Evolutionary conservation across 768 basidiomycete genomes (phyloP).

Genomic region (Dentipellis sp.): DNA sequence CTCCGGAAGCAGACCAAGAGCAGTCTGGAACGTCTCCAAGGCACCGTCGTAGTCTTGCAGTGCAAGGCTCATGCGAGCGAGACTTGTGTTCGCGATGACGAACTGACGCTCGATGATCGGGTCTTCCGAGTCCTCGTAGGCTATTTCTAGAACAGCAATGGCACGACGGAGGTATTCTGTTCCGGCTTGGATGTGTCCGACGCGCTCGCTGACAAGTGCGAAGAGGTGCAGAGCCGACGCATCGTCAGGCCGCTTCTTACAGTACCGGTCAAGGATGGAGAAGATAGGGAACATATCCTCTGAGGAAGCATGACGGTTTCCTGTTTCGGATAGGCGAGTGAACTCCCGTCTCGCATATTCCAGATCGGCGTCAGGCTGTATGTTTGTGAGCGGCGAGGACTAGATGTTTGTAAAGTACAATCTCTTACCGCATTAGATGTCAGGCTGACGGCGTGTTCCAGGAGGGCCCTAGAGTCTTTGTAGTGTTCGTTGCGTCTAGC

Average conservation of each 20-base stretch:
- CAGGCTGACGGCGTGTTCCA: slow-evolving; percentile 65
- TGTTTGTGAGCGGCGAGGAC: slow-evolving; percentile 6
- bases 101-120: slow-evolving; percentile 68
- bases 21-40: slow-evolving; percentile 62
- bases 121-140: slow-evolving; percentile 86
- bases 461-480: slow-evolving; percentile 53
- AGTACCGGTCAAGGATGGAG: slow-evolving; percentile 74
- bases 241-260: slow-evolving; percentile 56
- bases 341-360: slow-evolving; percentile 63
- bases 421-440: slow-evolving; percentile 45
- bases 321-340: slow-evolving; percentile 21
- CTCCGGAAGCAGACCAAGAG: slow-evolving; percentile 56
- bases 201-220: slow-evolving; percentile 75
- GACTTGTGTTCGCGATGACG: slow-evolving; percentile 70
- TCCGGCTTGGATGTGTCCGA: slow-evolving; percentile 63
- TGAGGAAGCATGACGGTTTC: slow-evolving; percentile 16
- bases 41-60: slow-evolving; percentile 49
- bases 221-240: slow-evolving; percentile 74
- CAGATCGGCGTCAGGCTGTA: slow-evolving; percentile 73
- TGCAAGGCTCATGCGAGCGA: slow-evolving; percentile 70
- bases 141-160: slow-evolving; percentile 68
- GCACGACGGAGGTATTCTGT: slow-evolving; percentile 47
- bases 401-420: not conserved
- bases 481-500: slow-evolving; percentile 51
- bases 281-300: slow-evolving; percentile 66